Percentiles rank a stretch among this genome's conserved stretches.
Conservation (phyloP, 306 rosid species). For the Psophocarpus tetragonolobus region DNA sequence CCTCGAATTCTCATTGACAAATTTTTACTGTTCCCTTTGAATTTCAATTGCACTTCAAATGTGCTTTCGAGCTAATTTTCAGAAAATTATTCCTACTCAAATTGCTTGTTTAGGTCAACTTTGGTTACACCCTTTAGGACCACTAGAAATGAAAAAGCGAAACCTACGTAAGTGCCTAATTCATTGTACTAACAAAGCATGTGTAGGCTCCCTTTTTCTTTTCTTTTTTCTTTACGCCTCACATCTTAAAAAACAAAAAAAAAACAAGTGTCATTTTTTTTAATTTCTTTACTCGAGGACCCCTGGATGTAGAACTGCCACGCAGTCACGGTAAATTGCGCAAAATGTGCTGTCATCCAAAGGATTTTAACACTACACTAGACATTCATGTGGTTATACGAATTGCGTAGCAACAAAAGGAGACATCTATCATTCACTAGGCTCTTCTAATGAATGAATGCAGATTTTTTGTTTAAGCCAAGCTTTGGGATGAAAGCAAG, state of each 20-base stretch:
- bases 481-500: not conserved
- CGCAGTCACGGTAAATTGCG: not conserved
- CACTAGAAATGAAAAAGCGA: slow-evolving; percentile 36
- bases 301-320: not conserved
- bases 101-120: slow-evolving; percentile 30
- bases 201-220: slow-evolving; percentile 15
- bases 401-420: not conserved
- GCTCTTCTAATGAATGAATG: not conserved
- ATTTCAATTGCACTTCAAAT: slow-evolving; percentile 41
- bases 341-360: not conserved
- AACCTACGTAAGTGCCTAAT: slow-evolving; percentile 22
- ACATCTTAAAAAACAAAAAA: not conserved
- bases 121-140: slow-evolving; percentile 41
- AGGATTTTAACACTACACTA: not conserved
- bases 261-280: not conserved
- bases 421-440: not conserved
- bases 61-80: slow-evolving; percentile 22
- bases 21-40: slow-evolving; percentile 43
- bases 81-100: not conserved
- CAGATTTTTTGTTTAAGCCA: not conserved
- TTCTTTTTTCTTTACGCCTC: slow-evolving; percentile 15
- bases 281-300: slow-evolving; percentile 11
- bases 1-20: slow-evolving; percentile 53
- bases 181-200: slow-evolving; percentile 24
- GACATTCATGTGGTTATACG: not conserved